These are phyloP conservation scores for Rubroshorea leprosula DNA, from an alignment of 345 rosid species.

Conservation along the genomic window DNA sequence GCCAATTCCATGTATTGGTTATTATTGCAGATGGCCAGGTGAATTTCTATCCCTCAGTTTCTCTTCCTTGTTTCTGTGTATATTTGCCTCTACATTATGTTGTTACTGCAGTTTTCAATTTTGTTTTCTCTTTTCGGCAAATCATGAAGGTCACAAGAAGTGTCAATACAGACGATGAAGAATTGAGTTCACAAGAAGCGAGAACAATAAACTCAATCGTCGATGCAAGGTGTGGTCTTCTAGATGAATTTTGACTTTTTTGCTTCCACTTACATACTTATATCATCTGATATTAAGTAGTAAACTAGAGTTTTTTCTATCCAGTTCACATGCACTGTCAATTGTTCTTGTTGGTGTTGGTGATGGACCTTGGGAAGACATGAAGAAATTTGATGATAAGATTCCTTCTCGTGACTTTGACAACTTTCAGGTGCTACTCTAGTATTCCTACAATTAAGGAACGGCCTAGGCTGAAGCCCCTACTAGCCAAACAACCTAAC, in stretches of 20 bases:
- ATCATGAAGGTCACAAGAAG: background rate
- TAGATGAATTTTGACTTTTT: too few species aligned
- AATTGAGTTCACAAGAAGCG: background rate
- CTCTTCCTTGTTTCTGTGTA: background rate
- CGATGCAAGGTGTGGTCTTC: background rate
- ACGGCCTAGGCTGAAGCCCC: too few species aligned
- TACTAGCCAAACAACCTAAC: too few species aligned
- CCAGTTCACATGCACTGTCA: conserved; percentile 58
- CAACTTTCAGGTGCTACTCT: conserved; percentile 68
- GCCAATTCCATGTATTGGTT: conserved; percentile 74
- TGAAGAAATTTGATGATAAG: conserved; percentile 69
- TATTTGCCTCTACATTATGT: too few species aligned
- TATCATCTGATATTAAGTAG: too few species aligned
- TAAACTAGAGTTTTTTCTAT: background rate
- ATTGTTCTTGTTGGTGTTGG: conserved; percentile 75
- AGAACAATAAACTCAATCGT: background rate
- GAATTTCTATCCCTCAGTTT: conserved; percentile 6
- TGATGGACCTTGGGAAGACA: conserved; percentile 83
- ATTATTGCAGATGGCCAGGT: conserved; percentile 87
- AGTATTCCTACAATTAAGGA: too few species aligned
- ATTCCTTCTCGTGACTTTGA: conserved; percentile 65
- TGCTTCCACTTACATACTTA: too few species aligned
- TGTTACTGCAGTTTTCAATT: too few species aligned
- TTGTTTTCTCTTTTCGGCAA: background rate
- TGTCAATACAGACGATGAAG: background rate